These are phyloP conservation scores for Colletotrichum sp. DNA, from an alignment of 2,329 filamentous ascomycete genomes.

Conservation along the genomic window DNA sequence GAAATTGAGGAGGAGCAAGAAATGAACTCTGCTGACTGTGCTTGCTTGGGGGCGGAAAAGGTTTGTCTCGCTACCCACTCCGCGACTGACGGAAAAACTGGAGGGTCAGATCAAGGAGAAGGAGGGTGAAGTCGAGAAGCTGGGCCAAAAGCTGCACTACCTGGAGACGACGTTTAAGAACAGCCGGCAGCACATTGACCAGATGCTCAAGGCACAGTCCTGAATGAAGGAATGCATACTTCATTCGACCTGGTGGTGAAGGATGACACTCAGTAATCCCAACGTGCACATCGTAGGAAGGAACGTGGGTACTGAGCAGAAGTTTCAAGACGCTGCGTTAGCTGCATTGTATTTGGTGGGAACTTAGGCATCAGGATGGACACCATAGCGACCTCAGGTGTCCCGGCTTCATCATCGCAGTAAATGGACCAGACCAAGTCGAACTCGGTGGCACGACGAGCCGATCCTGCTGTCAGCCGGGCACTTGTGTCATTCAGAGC, in stretches of 20 bases:
- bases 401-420: neutral
- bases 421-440: neutral
- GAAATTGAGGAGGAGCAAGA: neutral
- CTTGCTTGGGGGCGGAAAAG: conserved; percentile 48
- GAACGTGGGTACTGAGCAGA: neutral
- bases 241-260: neutral
- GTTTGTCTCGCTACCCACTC: conserved; percentile 83
- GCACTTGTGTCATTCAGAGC: neutral
- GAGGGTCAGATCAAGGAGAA: conserved; percentile 75
- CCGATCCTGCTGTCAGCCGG: neutral
- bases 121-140: conserved; percentile 77
- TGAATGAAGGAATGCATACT: neutral
- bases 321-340: neutral
- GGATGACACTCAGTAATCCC: neutral
- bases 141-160: conserved; percentile 91
- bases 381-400: neutral
- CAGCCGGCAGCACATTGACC: conserved; percentile 87
- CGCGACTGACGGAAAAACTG: conserved; percentile 77
- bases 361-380: neutral
- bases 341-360: neutral
- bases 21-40: neutral
- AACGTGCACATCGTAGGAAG: neutral
- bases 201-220: conserved; percentile 66
- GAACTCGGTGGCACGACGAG: neutral
- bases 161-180: conserved; percentile 96